Evolutionary conservation across 179 eudicot genomes (phyloP).

Genomic region (Beta macrorhiza): DNA sequence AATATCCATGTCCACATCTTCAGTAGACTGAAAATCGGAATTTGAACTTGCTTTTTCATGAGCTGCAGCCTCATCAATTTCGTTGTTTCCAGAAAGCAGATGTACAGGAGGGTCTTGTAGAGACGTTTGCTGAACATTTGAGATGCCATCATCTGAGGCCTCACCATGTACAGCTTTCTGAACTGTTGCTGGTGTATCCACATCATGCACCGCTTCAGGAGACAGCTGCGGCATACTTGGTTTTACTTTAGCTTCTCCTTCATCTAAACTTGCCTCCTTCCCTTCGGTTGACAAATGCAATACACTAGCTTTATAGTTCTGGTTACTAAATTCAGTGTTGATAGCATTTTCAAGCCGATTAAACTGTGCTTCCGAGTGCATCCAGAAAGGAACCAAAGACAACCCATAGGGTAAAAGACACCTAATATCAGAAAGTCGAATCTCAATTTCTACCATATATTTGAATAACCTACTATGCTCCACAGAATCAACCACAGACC

Average conservation of each 20-base stretch:
- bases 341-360: conserved; percentile 58
- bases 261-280: conserved; percentile 27
- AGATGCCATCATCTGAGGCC: conserved; percentile 25
- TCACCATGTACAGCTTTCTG: conserved; percentile 27
- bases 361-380: conserved; percentile 66
- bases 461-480: conserved; percentile 47
- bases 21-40: conserved; percentile 35
- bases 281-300: conserved; percentile 27
- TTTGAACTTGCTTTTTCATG: conserved; percentile 32
- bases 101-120: conserved; percentile 18
- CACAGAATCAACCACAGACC: conserved; percentile 39
- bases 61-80: conserved; percentile 27
- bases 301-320: conserved; percentile 23
- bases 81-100: conserved; percentile 26
- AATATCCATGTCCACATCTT: conserved; percentile 85
- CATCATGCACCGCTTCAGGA: conserved; percentile 29
- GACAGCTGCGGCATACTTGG: conserved; percentile 28
- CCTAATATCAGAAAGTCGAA: conserved; percentile 75
- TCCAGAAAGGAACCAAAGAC: conserved; percentile 80
- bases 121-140: conserved; percentile 23
- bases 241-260: conserved; percentile 27
- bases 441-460: conserved; percentile 63
- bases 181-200: conserved; percentile 13
- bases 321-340: conserved; percentile 37
- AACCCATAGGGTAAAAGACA: conserved; percentile 63